Percentiles rank a stretch among this genome's conserved stretches.
Conservation (phyloP, 495 filamentous ascomycete species). For the Echria macrotheca region DNA sequence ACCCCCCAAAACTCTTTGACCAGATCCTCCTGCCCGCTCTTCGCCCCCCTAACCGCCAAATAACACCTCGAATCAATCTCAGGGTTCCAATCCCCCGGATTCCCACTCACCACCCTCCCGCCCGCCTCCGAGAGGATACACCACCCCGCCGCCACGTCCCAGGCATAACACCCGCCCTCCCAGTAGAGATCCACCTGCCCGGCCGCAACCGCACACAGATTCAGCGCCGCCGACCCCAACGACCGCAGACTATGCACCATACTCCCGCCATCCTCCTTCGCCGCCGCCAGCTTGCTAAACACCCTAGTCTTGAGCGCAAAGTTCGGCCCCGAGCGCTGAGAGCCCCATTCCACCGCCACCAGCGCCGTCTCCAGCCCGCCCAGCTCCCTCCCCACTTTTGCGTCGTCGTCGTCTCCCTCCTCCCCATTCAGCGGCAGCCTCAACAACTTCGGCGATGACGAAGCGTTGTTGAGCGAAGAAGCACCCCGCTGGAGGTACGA, state of each 20-base stretch:
- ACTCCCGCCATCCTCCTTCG: slow-evolving; percentile 58
- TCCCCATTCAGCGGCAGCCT: slow-evolving; percentile 55
- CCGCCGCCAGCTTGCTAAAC: slow-evolving; percentile 61
- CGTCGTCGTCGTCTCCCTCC: slow-evolving; percentile 19
- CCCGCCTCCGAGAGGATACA: slow-evolving; percentile 81
- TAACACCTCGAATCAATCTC: slow-evolving; percentile 72
- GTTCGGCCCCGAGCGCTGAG: slow-evolving; percentile 65
- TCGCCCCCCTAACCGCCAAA: slow-evolving; percentile 64
- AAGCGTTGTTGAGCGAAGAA: slow-evolving; percentile 20
- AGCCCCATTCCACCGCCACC: slow-evolving; percentile 75
- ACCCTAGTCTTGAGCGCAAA: slow-evolving; percentile 67
- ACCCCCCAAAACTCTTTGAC: slow-evolving; percentile 77
- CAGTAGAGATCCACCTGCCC: slow-evolving; percentile 81
- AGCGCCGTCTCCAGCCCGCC: slow-evolving; percentile 55
- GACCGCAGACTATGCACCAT: slow-evolving; percentile 80
- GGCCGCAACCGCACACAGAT: slow-evolving; percentile 73
- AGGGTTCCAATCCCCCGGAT: slow-evolving; percentile 70
- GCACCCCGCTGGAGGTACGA: slow-evolving; percentile 50
- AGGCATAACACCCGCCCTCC: slow-evolving; percentile 93
- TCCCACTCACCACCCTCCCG: slow-evolving; percentile 71
- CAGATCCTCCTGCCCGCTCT: slow-evolving; percentile 64
- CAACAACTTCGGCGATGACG: slow-evolving; percentile 18
- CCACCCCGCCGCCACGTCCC: slow-evolving; percentile 93
- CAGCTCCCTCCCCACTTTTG: slow-evolving; percentile 38
- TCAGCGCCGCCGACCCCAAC: slow-evolving; percentile 77